A percentile compares a stretch with the other conserved stretches of the same genome.
These are phyloP conservation scores for Candida albicans DNA, from an alignment of 1,139 yeast species.

Conservation along the genomic window DNA sequence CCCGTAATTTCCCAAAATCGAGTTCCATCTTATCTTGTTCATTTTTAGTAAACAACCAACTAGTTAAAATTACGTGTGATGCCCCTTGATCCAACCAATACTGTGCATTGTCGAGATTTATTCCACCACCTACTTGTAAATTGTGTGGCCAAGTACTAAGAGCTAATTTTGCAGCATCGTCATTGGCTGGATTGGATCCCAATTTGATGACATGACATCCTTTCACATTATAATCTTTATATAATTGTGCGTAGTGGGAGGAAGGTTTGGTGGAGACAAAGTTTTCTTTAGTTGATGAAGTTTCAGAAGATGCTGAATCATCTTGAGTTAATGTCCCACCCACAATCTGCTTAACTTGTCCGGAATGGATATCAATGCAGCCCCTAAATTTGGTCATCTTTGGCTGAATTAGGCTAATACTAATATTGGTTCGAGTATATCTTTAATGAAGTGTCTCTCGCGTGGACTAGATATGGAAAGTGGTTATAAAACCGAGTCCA, in stretches of 20 bases:
- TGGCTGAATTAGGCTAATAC: neutral
- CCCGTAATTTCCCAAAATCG: constrained; percentile 52
- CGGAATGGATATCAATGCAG: constrained; percentile 92
- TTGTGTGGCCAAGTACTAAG: constrained; percentile 68
- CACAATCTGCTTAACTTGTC: constrained; percentile 94
- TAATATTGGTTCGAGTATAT: no score
- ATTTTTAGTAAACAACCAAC: constrained; percentile 75
- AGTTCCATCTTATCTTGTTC: constrained; percentile 38
- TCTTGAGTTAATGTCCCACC: constrained; percentile 80
- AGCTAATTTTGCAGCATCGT: constrained; percentile 79
- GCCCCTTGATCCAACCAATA: constrained; percentile 75
- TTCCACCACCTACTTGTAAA: constrained; percentile 93
- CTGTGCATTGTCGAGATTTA: constrained; percentile 67
- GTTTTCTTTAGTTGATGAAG: constrained; percentile 58
- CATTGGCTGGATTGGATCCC: constrained; percentile 75
- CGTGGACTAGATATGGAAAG: no score
- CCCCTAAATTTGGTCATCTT: constrained; percentile 88
- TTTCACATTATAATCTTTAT: constrained; percentile 50
- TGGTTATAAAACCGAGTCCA: no score
- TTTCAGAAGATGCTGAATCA: constrained; percentile 29
- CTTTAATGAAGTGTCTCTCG: no score
- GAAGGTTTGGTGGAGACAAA: constrained; percentile 79
- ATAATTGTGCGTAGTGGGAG: constrained; percentile 72
- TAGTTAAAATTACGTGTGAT: constrained; percentile 85
- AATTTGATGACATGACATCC: constrained; percentile 95